Evolutionary conservation across 257 asterid species (phyloP), one percentile per base, ranked within the genome.

Genomic region (Solanum pinnatisectum): DNA sequence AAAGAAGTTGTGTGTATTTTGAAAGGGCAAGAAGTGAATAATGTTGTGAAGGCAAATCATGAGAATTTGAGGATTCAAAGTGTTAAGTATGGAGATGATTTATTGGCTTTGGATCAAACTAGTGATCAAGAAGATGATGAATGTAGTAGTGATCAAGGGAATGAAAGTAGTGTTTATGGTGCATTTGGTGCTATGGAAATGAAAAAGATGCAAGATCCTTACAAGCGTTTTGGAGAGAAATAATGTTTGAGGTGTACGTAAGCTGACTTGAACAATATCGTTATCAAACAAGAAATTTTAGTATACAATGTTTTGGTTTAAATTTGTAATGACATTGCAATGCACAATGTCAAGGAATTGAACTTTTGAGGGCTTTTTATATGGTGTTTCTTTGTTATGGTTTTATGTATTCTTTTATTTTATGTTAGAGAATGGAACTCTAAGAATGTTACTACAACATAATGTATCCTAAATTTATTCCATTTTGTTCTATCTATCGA

Each of bases 151-250:
- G 94, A 83, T 5, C 37, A 67, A 85, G 87, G 77, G 18, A 95
- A 94, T 82, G 97, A 94, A 89, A 96, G 96, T 60, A 93, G 98
- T 84, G 94, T 92, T 22, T 95, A 93, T 89, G 98, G 98, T 23
- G 98, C 95, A 2, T 96, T 96, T 89, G 97, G 97, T 76, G 94
- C 95, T 36, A 84, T 96, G 88, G 94, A 92, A 76, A 76, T 92
- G 42, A 94, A 95, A 27, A 93, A 85, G 90, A 94, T 94, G 94
- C 90, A 92, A 56, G 93, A 93, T 77, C 92, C 98, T 10, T 90
- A 92, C 87, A 91, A 83, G 12, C 88, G 87, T 86, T 91, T 85
- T 56, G 92, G 91, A 59, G 89, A 72, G 3, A 73, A 73, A 22
- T 73, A 36, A 73, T 10, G 30, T 46, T 10, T 4, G 25, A 27